Evolutionary conservation across 179 eudicot species (phyloP), one percentile per base, ranked within the genome.

Genomic region (Carnegiea gigantea): DNA sequence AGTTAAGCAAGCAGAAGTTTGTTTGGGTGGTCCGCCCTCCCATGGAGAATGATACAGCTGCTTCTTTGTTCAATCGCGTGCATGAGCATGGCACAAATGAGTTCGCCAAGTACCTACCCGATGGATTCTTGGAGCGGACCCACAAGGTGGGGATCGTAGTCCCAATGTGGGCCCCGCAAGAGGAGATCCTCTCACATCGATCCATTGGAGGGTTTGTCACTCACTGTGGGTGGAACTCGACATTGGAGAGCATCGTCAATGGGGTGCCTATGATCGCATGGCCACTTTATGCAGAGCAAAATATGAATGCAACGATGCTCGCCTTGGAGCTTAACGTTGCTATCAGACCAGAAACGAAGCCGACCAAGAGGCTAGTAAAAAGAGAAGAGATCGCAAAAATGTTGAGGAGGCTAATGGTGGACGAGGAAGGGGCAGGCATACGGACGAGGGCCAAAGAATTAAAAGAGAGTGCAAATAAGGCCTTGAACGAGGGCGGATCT

Each of bases 21-120:
- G 49, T 82, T 70, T 82, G 85, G 87, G 88, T 85, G 79, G 53
- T 82, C 10, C 85, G 88, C 0, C 85, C 88, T 28, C 85, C 85
- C 18, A 64, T 15, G 14, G 80, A 77, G 30, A 38, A 77, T 70
- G 81, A 77, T 21, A 65, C 11, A 10, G 17, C 76, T 1, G 79
- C 23, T 78, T 73, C 53, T 9, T 8, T 73, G 4, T 74, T 74
- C 54, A 36, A 26, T 13, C 28, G 38, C 8, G 1, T 11, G 70
- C 13, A 38, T 8, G 30, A 15, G 12, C 46, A 26, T 14, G 28
- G 23, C 60, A 7, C 24, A 6, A 70, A 74, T 1, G 70, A 40
- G 36, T 40, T 64, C 17, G 6, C 38, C 36, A 70, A 78, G 46
- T 82, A 49, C 21, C 54, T 85, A 11, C 85, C 88, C 0, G 62